phyloP scores from a whole-genome alignment of 495 filamentous ascomycete species.

The Ascodesmis nigricans region DNA sequence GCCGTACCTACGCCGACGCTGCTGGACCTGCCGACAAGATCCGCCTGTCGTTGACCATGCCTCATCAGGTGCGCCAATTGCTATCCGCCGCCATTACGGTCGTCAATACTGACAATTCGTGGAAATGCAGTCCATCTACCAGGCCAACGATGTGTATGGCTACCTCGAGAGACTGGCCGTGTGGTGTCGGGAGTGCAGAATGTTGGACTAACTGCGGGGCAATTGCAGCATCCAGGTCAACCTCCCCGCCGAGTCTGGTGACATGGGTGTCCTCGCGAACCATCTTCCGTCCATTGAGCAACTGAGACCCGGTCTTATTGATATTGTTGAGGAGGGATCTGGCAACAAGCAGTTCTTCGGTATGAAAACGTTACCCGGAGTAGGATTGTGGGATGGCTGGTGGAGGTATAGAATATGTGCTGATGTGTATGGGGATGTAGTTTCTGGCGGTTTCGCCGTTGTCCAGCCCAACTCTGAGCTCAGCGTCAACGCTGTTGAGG shows the following conservation, averaged over 20 bases:
- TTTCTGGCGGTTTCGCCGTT: slow-evolving; percentile 90
- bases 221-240: slow-evolving; percentile 82
- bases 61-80: slow-evolving; percentile 66
- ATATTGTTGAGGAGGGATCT: slow-evolving; percentile 80
- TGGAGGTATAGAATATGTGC: slow-evolving; percentile 1
- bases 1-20: slow-evolving; percentile 84
- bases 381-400: slow-evolving; percentile 9
- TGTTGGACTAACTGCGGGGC: slow-evolving; percentile 8
- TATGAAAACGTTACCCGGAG: slow-evolving; percentile 30
- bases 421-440: slow-evolving; percentile 33
- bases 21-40: slow-evolving; percentile 42
- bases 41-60: slow-evolving; percentile 87
- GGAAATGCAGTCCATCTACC: slow-evolving; percentile 41
- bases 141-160: slow-evolving; percentile 52
- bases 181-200: slow-evolving; percentile 6
- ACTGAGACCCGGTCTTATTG: slow-evolving; percentile 84
- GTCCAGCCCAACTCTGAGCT: slow-evolving; percentile 86
- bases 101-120: slow-evolving; percentile 1
- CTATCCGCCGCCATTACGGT: no score
- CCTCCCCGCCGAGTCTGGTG: slow-evolving; percentile 88
- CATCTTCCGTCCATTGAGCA: slow-evolving; percentile 99
- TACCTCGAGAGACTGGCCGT: slow-evolving; percentile 1
- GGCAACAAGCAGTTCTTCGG: slow-evolving; percentile 97
- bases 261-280: slow-evolving; percentile 97
- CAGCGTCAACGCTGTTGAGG: slow-evolving; percentile 96